Conservation (phyloP, 1,284 basidiomycete species). For the Ceratobasidium sp. region DNA sequence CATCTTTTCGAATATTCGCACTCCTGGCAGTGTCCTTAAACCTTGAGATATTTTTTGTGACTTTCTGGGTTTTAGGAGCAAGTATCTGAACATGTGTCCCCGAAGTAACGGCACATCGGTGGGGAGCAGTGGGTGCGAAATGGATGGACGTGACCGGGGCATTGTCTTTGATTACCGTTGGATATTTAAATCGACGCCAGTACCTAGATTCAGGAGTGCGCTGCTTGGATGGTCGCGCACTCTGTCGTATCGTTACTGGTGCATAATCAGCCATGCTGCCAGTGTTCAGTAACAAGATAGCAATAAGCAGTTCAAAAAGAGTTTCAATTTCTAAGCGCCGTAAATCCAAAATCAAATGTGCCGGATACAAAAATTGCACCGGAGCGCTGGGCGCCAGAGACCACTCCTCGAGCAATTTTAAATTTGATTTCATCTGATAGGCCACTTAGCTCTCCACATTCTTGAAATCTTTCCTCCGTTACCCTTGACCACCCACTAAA, state of each 20-base stretch:
- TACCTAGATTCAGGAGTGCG: slow-evolving; percentile 74
- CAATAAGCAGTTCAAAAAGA: slow-evolving; percentile 2
- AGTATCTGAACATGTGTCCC: slow-evolving; percentile 95
- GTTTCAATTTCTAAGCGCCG: slow-evolving; percentile 48
- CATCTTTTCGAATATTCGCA: slow-evolving; percentile 86
- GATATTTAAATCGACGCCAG: slow-evolving; percentile 82
- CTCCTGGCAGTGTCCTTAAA: slow-evolving; percentile 96
- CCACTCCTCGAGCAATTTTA: slow-evolving; percentile 1
- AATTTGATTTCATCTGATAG: slow-evolving; percentile 33
- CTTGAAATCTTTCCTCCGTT: slow-evolving; percentile 23
- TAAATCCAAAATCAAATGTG: background rate
- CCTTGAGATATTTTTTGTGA: slow-evolving; percentile 92
- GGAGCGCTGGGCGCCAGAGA: slow-evolving; percentile 20
- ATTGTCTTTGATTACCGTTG: slow-evolving; percentile 92
- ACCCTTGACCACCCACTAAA: slow-evolving; percentile 25
- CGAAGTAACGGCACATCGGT: slow-evolving; percentile 93
- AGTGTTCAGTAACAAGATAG: background rate
- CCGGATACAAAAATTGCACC: slow-evolving; percentile 40
- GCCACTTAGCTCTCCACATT: slow-evolving; percentile 7
- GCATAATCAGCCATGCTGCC: slow-evolving; percentile 67
- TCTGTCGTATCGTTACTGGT: slow-evolving; percentile 68
- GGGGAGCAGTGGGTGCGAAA: slow-evolving; percentile 82
- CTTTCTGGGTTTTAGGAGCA: slow-evolving; percentile 91
- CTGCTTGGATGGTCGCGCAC: slow-evolving; percentile 61
- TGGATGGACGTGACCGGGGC: slow-evolving; percentile 91